A percentile compares a stretch with the other conserved stretches of the same genome.
Conservation (phyloP, 208 protist species). For the Phytomonas francai region DNA sequence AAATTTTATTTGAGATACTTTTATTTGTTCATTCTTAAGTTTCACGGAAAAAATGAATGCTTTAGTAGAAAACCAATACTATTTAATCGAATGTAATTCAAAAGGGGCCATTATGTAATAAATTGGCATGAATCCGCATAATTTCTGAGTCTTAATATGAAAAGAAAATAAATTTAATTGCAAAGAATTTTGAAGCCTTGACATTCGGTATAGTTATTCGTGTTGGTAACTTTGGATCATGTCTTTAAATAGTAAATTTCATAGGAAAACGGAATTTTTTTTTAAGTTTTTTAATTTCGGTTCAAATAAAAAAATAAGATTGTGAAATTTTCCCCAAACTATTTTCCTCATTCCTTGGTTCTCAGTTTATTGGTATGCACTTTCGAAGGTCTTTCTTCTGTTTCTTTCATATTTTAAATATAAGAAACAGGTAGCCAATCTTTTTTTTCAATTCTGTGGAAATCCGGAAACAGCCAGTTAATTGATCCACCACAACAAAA, state of each 20-base stretch:
- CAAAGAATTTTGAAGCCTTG: neutral
- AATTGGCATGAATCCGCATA: neutral
- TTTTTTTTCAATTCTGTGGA: neutral
- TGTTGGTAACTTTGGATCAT: neutral
- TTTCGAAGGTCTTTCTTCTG: neutral
- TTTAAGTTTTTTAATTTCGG: constrained; percentile 2
- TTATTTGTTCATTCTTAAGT: neutral
- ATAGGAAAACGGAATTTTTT: neutral
- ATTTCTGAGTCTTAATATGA: neutral
- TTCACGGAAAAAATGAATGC: neutral
- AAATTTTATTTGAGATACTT: neutral
- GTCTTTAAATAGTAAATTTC: neutral
- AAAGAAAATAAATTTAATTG: neutral
- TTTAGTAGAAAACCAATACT: neutral
- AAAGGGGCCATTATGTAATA: neutral
- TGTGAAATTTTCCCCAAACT: neutral
- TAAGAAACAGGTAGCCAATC: neutral
- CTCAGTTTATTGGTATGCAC: neutral
- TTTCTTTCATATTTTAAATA: neutral
- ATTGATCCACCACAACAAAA: neutral
- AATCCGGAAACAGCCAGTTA: neutral
- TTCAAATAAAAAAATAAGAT: neutral
- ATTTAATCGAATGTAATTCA: neutral
- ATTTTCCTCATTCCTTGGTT: neutral
- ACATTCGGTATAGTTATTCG: neutral